These are phyloP conservation scores for Starmerella khaoyaiensis DNA, from an alignment of 805 yeast genomes.

Conservation along the genomic window DNA sequence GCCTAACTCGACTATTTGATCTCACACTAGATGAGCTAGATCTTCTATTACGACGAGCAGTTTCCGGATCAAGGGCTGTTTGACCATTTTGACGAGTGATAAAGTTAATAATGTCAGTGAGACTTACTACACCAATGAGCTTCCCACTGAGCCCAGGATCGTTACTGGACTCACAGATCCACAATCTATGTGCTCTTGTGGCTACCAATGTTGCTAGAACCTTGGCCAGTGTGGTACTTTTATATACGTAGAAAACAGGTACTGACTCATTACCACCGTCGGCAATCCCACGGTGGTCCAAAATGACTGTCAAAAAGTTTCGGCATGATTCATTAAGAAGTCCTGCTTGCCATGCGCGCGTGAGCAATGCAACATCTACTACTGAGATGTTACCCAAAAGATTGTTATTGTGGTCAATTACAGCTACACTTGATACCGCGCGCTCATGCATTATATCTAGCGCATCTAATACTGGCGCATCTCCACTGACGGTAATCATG, in stretches of 20 bases:
- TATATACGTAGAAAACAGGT: constrained; percentile 89
- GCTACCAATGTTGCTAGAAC: constrained; percentile 92
- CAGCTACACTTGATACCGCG: constrained; percentile 82
- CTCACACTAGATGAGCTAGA: constrained; percentile 22
- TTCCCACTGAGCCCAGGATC: constrained; percentile 43
- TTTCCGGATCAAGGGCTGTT: constrained; percentile 56
- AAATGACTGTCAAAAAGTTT: constrained; percentile 74
- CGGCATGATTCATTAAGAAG: constrained; percentile 69
- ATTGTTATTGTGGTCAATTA: constrained; percentile 63
- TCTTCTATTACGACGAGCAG: constrained; percentile 81
- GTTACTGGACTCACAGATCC: constrained; percentile 29
- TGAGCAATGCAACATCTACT: constrained; percentile 81
- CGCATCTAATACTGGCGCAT: constrained; percentile 76
- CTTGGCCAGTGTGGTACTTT: constrained; percentile 65
- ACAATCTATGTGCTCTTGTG: constrained; percentile 71
- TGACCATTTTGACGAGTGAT: constrained; percentile 66
- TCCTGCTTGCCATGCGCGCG: constrained; percentile 76
- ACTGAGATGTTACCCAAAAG: constrained; percentile 86
- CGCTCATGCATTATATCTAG: constrained; percentile 70
- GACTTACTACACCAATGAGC: constrained; percentile 78
- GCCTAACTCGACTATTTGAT: constrained; percentile 18
- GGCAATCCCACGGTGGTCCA: constrained; percentile 77
- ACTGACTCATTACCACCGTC: constrained; percentile 84
- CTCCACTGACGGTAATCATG: constrained; percentile 76
- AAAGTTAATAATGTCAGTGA: constrained; percentile 77